Conservation (phyloP, 257 asterid species). For the Coffea canephora region DNA sequence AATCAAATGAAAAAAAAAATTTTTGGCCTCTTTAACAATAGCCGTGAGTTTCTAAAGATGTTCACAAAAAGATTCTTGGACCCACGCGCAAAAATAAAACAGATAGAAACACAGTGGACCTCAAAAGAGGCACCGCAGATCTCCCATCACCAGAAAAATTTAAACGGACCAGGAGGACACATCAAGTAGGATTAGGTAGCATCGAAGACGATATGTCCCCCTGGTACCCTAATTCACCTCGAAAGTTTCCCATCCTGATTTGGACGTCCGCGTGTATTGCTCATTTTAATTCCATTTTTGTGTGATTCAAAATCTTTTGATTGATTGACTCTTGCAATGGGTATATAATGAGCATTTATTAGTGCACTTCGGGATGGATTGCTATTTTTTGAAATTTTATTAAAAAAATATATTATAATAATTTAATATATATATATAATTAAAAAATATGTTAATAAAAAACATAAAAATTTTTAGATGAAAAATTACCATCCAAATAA, state of each 20-base stretch:
- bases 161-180: neutral
- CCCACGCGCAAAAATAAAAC: conserved; percentile 17
- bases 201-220: conserved; percentile 13
- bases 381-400: too few relatives aligned
- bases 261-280: neutral
- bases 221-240: neutral
- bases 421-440: too few relatives aligned
- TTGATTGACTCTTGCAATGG: too few relatives aligned
- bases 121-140: conserved; percentile 15
- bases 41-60: neutral
- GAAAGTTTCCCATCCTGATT: neutral
- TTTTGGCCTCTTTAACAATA: neutral
- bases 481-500: too few relatives aligned
- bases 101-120: neutral
- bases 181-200: conserved; percentile 7
- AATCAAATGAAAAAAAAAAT: too few relatives aligned
- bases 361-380: too few relatives aligned
- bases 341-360: too few relatives aligned
- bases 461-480: too few relatives aligned
- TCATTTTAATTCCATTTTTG: neutral
- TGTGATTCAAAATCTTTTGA: neutral
- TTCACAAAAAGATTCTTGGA: conserved; percentile 24
- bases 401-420: too few relatives aligned
- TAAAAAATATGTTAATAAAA: too few relatives aligned
- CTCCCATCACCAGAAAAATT: neutral